Percentiles rank a stretch among this genome's conserved stretches.
Evolutionary conservation across 2,329 filamentous ascomycete genomes (phyloP).

Genomic region (Penicillium sp.): DNA sequence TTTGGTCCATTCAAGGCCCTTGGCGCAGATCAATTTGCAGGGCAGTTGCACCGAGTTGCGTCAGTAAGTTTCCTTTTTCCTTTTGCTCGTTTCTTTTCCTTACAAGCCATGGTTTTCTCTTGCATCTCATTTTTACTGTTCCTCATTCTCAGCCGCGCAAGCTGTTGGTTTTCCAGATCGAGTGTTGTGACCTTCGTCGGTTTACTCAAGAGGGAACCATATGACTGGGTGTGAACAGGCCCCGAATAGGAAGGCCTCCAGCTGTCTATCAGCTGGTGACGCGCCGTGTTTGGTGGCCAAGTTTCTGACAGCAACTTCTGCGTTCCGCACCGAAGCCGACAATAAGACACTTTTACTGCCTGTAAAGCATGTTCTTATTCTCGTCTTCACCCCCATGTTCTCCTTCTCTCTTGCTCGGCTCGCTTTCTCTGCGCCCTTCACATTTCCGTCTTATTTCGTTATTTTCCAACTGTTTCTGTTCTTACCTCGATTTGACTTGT

Average conservation of each 20-base stretch:
- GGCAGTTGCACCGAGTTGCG: conserved; percentile 22
- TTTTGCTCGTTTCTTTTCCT: conserved; percentile 10
- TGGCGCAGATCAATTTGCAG: conserved; percentile 7
- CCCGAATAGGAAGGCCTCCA: conserved; percentile 13
- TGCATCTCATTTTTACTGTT: conserved; percentile 4
- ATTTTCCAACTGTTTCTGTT: neutral
- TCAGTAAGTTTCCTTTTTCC: conserved; percentile 20
- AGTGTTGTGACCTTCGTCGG: conserved; percentile 5
- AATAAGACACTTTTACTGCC: conserved; percentile 1
- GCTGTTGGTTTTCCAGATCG: neutral
- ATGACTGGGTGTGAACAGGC: conserved; percentile 9
- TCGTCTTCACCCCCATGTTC: conserved; percentile 2
- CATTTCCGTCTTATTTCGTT: neutral
- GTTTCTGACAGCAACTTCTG: conserved; percentile 10
- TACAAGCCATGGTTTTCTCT: conserved; percentile 2
- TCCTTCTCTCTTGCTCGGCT: neutral
- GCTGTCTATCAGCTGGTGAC: conserved; percentile 19
- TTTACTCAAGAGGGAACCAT: conserved; percentile 1
- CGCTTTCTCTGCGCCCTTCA: neutral
- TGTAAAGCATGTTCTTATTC: conserved; percentile 11
- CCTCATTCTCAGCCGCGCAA: neutral
- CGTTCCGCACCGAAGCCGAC: conserved; percentile 4
- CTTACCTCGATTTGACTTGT: neutral
- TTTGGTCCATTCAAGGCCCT: conserved; percentile 6
- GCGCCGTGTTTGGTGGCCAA: conserved; percentile 11